Base-by-base conservation (phyloP, 768 basidiomycete species). In the Kwoniella dendrophila region DNA sequence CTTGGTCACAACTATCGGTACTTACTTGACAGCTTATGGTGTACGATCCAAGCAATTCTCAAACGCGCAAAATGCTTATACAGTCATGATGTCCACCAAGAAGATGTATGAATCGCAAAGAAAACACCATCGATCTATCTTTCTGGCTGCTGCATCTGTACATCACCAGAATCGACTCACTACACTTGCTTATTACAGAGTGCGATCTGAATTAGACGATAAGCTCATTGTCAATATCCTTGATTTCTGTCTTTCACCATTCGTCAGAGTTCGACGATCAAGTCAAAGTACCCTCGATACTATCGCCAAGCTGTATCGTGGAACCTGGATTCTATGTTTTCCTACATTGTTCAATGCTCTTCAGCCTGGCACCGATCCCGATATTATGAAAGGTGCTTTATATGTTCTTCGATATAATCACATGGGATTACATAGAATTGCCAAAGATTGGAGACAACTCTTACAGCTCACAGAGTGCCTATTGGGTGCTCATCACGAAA, bases 361-460 rank as follows among this genome's bases (percentile, higher is more conserved):
- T 8, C 67, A 77, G 51, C 86, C 87, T 5, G 90, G 88, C 2
- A 84, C 83, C 20, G 90, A 93, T 38, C 90, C 90, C 68, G 90
- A 92, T 74, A 84, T 88, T n/a, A 90, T 92, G 87, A 94, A 96
- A 80, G 92, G 92, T 10, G 89, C 90, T 2, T 78, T 92, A 20
- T 92, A 90, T 85, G 87, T 88, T 3, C 74, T 92, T 30, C 87
- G 89, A 70, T 81, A 83, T 8, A 81, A 86, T 10, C 81, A 82
- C 4, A 86, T 91, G 64, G 87, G 88, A 79, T 67, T 69, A 76
- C 69, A 59, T n/a, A 32, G 70, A 52, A 81, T 80, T 44, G 68
- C 73, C 18, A 49, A 77, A 84, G 90, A 92, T 73, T 87, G 88
- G 54, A 84, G 84, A 0, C 79, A 88, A 36, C 83, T 85, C 0